Evolutionary conservation across 1,284 basidiomycete genomes (phyloP).

Genomic region (Rhodotorula sp.): DNA sequence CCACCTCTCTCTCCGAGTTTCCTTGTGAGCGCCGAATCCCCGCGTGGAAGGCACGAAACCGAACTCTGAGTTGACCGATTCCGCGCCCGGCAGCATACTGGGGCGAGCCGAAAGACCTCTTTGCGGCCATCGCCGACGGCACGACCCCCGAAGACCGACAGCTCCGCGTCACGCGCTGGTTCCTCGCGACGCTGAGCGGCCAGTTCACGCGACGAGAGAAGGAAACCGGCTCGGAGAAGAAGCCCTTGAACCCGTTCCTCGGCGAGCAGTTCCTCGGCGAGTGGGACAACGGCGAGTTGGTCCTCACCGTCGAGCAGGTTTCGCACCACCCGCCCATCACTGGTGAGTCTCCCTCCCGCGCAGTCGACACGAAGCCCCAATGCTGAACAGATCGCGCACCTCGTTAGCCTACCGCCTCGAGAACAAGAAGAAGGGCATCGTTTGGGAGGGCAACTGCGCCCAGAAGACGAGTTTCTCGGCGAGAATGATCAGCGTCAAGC

Average conservation of each 20-base stretch:
- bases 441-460: conserved; percentile 83
- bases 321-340: conserved; percentile 73
- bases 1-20: conserved; percentile 62
- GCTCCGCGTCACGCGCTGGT: conserved; percentile 80
- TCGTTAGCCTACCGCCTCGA: conserved; percentile 61
- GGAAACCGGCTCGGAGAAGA: conserved; percentile 82
- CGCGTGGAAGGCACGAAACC: no score
- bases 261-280: conserved; percentile 76
- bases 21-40: conserved; percentile 50
- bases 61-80: conserved; percentile 48
- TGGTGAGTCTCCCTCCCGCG: not conserved
- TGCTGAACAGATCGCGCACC: not conserved
- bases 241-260: conserved; percentile 53
- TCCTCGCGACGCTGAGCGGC: conserved; percentile 60
- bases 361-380: not conserved
- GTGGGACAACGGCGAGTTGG: conserved; percentile 84
- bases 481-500: conserved; percentile 81
- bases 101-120: conserved; percentile 30
- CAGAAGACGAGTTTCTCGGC: conserved; percentile 80
- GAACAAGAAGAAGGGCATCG: conserved; percentile 76
- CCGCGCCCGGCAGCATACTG: conserved; percentile 50
- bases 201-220: conserved; percentile 45
- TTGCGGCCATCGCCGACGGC: conserved; percentile 72
- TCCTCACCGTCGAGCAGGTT: conserved; percentile 93
- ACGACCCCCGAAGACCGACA: conserved; percentile 68